Evolutionary conservation across 2,329 filamentous ascomycete species (phyloP).

Genomic region (Clarireedia paspali): DNA sequence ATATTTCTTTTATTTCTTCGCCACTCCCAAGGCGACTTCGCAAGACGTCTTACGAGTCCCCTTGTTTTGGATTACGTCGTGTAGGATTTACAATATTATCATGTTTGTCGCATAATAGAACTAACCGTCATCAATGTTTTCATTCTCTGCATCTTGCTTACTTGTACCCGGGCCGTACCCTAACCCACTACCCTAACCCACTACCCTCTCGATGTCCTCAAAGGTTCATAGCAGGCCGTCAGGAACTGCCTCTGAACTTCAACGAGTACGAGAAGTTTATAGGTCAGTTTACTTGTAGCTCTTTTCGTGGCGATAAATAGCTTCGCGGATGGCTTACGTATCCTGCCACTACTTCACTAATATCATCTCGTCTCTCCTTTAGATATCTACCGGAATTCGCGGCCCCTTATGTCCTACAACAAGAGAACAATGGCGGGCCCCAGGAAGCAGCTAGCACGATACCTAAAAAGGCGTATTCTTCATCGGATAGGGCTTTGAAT

Average conservation of each 20-base stretch:
- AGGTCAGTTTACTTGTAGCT: background rate
- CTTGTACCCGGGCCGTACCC: too few species aligned
- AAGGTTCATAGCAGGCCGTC: background rate
- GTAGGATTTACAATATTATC: too few species aligned
- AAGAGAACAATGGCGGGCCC: background rate
- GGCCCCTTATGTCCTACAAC: background rate
- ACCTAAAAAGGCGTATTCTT: constrained; percentile 14
- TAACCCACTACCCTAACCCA: background rate
- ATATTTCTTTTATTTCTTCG: too few species aligned
- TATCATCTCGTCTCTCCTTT: background rate
- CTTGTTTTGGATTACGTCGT: too few species aligned
- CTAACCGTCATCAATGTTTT: too few species aligned
- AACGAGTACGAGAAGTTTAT: constrained; percentile 6
- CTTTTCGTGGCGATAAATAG: background rate
- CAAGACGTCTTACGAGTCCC: too few species aligned
- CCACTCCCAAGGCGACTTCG: too few species aligned
- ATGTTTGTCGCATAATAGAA: too few species aligned
- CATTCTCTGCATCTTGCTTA: too few species aligned
- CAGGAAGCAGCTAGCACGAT: background rate
- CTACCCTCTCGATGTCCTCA: background rate
- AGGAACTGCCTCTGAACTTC: background rate
- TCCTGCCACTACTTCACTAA: background rate
- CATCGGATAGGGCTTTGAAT: constrained; percentile 36
- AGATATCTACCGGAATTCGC: constrained; percentile 4
- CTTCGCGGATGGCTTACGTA: background rate